These are phyloP conservation scores for Capronia coronata DNA, from an alignment of 2,329 filamentous ascomycete species.

Conservation along the genomic window DNA sequence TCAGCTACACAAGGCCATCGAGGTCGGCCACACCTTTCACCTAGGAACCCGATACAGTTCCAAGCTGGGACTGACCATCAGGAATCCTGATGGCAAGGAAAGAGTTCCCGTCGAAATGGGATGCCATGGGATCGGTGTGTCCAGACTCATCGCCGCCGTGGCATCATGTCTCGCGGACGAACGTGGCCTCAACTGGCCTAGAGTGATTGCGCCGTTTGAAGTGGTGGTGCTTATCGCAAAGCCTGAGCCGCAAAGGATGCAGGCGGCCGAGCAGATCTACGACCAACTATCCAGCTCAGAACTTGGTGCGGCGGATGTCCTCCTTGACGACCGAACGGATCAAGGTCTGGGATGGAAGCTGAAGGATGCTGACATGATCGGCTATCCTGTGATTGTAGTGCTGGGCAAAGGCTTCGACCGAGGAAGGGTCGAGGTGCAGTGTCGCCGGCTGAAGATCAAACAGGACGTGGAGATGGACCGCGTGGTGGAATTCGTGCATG, in stretches of 20 bases:
- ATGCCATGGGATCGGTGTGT: constrained; percentile 91
- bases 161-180: constrained; percentile 67
- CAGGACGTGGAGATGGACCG: constrained; percentile 51
- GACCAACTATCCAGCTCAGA: constrained; percentile 46
- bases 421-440: constrained; percentile 67
- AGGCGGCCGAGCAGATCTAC: constrained; percentile 55
- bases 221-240: constrained; percentile 57
- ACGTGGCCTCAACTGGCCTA: constrained; percentile 79
- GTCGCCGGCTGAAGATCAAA: constrained; percentile 59
- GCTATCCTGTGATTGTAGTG: constrained; percentile 77
- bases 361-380: constrained; percentile 79
- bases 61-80: constrained; percentile 59
- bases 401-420: constrained; percentile 65
- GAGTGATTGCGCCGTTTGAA: constrained; percentile 77
- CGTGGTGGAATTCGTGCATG: constrained; percentile 44
- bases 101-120: constrained; percentile 75
- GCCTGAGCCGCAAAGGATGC: constrained; percentile 34
- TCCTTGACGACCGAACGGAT: constrained; percentile 65
- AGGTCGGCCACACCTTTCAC: constrained; percentile 92
- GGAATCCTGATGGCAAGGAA: constrained; percentile 24
- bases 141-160: constrained; percentile 78
- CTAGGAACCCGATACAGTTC: constrained; percentile 82
- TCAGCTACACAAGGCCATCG: constrained; percentile 65
- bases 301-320: constrained; percentile 49
- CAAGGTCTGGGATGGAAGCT: constrained; percentile 75